These are phyloP conservation scores for Trypanosoma conorhini DNA, from an alignment of 208 protist species.

Conservation along the genomic window DNA sequence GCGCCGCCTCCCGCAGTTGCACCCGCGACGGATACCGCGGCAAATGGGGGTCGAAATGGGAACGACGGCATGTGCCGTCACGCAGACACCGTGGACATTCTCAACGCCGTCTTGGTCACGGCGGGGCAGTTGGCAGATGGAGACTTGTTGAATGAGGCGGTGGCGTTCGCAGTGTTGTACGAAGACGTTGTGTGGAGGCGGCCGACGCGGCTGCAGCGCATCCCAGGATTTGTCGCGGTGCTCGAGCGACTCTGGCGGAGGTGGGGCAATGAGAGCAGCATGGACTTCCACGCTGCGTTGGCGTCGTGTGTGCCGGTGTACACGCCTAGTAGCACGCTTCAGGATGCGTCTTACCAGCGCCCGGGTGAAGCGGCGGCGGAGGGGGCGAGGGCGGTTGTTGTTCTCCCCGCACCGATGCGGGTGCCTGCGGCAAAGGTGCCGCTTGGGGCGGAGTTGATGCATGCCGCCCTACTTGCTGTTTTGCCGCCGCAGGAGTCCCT, in stretches of 20 bases:
- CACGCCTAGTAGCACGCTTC: background rate
- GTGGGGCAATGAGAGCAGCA: background rate
- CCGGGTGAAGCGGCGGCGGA: conserved; percentile 4
- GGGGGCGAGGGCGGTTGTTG: conserved; percentile 3
- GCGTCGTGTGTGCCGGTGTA: conserved; percentile 15
- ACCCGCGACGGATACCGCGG: background rate
- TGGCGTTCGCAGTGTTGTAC: conserved; percentile 58
- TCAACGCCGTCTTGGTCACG: conserved; percentile 49
- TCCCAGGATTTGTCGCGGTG: conserved; percentile 33
- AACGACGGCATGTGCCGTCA: conserved; percentile 1
- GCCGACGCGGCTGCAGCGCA: conserved; percentile 42
- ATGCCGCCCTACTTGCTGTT: conserved; percentile 38
- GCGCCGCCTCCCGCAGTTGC: background rate
- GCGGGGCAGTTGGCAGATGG: conserved; percentile 39
- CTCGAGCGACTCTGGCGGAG: conserved; percentile 8
- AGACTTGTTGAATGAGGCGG: conserved; percentile 38
- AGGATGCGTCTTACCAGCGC: background rate
- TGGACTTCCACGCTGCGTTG: conserved; percentile 14
- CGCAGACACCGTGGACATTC: conserved; percentile 34
- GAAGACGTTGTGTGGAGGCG: conserved; percentile 52
- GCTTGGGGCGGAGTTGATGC: conserved; percentile 40
- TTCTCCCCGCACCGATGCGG: conserved; percentile 31
- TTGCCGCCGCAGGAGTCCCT: conserved; percentile 49
- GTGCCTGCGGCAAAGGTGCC: conserved; percentile 30
- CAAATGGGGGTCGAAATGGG: background rate